Conservation (phyloP, 108 stramenopile species). For the Cyclotella cryptica region DNA sequence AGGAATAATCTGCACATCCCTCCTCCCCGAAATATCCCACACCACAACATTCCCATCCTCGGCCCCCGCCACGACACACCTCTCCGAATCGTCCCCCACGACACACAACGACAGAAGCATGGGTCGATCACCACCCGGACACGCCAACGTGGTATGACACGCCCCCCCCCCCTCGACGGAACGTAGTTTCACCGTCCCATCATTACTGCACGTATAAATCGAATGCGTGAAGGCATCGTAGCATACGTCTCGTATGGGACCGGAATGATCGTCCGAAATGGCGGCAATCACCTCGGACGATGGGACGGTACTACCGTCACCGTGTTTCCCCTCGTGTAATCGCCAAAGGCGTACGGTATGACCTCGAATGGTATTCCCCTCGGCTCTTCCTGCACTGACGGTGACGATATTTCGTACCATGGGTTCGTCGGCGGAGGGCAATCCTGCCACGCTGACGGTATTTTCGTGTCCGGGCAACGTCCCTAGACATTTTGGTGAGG, state of each 20-base stretch:
- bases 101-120: slow-evolving; percentile 73
- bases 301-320: too few relatives aligned
- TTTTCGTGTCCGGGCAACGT: slow-evolving; percentile 84
- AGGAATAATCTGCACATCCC: slow-evolving; percentile 59
- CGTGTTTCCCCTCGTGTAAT: background rate
- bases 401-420: slow-evolving; percentile 66
- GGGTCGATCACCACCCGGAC: slow-evolving; percentile 69
- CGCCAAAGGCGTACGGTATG: slow-evolving; percentile 81
- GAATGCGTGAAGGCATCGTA: slow-evolving; percentile 57
- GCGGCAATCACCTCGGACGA: slow-evolving; percentile 45
- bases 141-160: slow-evolving; percentile 68
- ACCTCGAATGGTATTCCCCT: slow-evolving; percentile 68
- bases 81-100: slow-evolving; percentile 27
- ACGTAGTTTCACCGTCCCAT: slow-evolving; percentile 93
- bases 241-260: slow-evolving; percentile 81
- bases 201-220: slow-evolving; percentile 89
- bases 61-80: slow-evolving; percentile 59
- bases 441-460: slow-evolving; percentile 67
- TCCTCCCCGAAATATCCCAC: slow-evolving; percentile 48
- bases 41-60: slow-evolving; percentile 86
- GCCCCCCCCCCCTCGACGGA: slow-evolving; percentile 77
- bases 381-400: slow-evolving; percentile 80
- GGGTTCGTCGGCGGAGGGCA: background rate
- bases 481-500: slow-evolving; percentile 50
- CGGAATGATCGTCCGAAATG: slow-evolving; percentile 81